These are phyloP conservation scores for Boletus coccyginus DNA, from an alignment of 768 basidiomycete genomes.

Conservation along the genomic window DNA sequence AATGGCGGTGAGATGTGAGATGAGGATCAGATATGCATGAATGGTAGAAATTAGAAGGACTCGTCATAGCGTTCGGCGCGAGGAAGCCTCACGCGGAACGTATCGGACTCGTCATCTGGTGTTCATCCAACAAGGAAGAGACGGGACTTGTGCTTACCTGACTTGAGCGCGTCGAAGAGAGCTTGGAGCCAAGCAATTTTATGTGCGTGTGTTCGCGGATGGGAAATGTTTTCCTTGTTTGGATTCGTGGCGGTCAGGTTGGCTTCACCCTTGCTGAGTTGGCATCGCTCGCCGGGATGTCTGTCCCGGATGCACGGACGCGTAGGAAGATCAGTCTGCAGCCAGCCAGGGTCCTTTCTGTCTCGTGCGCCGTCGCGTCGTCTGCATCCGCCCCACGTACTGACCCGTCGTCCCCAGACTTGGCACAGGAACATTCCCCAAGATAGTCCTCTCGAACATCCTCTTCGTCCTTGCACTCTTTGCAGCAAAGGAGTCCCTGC, in stretches of 20 bases:
- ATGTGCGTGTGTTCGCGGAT: background rate
- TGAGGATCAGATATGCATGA: constrained; percentile 85
- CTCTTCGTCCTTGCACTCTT: constrained; percentile 62
- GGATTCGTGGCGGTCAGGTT: background rate
- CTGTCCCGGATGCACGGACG: constrained; percentile 64
- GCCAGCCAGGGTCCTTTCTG: constrained; percentile 51
- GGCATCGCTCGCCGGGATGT: constrained; percentile 38
- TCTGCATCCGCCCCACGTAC: background rate
- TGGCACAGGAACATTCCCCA: constrained; percentile 50
- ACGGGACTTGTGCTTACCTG: constrained; percentile 18
- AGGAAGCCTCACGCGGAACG: constrained; percentile 57
- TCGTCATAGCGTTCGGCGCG: constrained; percentile 59
- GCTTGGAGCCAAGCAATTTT: constrained; percentile 10
- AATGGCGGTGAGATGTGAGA: background rate
- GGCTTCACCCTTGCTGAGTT: background rate
- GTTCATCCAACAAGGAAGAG: constrained; percentile 41
- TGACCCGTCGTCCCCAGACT: constrained; percentile 39
- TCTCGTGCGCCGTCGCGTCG: constrained; percentile 42
- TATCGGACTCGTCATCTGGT: constrained; percentile 84
- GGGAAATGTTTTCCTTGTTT: constrained; percentile 23
- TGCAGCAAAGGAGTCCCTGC: constrained; percentile 63
- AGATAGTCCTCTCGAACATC: constrained; percentile 58
- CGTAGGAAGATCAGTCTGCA: constrained; percentile 62
- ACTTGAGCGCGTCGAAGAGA: constrained; percentile 1
- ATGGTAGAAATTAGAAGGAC: constrained; percentile 66